Evolutionary conservation across 345 rosid genomes (phyloP).

Genomic region (Ceriops tagal): DNA sequence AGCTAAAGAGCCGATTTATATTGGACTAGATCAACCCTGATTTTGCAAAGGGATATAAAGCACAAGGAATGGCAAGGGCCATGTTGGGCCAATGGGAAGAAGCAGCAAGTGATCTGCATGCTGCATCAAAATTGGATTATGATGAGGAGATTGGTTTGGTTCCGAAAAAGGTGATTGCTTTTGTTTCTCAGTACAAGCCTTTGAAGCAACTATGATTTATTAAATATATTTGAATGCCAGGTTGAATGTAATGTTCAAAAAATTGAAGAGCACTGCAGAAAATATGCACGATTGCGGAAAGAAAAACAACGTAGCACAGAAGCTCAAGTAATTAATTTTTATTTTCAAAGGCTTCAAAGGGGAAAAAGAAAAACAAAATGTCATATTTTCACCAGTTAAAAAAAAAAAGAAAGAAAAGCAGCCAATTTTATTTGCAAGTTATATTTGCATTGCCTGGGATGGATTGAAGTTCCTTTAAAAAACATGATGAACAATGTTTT

Average conservation of each 20-base stretch:
- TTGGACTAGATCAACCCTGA: conserved; percentile 68
- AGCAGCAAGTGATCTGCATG: conserved; percentile 72
- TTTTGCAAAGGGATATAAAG: conserved; percentile 83
- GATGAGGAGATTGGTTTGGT: conserved; percentile 68
- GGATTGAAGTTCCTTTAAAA: too few species aligned
- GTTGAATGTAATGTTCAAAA: conserved; percentile 74
- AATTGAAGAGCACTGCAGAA: conserved; percentile 67
- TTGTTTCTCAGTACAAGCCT: conserved; percentile 2
- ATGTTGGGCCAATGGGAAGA: conserved; percentile 76
- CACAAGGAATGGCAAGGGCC: conserved; percentile 74
- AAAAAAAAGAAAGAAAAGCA: background rate
- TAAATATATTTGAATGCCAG: conserved; percentile 32
- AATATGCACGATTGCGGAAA: conserved; percentile 65
- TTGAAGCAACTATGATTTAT: conserved; percentile 1
- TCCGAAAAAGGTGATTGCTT: conserved; percentile 58
- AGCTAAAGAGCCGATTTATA: conserved; percentile 1
- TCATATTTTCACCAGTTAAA: background rate
- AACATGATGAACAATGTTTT: too few species aligned
- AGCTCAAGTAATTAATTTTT: conserved; percentile 43
- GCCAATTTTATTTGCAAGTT: background rate
- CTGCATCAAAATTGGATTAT: conserved; percentile 75
- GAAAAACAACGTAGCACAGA: conserved; percentile 44
- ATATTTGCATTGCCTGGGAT: background rate
- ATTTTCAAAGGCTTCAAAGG: background rate
- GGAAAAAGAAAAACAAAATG: background rate